Conservation (phyloP, 495 filamentous ascomycete species). For the Talaromyces ruber region DNA sequence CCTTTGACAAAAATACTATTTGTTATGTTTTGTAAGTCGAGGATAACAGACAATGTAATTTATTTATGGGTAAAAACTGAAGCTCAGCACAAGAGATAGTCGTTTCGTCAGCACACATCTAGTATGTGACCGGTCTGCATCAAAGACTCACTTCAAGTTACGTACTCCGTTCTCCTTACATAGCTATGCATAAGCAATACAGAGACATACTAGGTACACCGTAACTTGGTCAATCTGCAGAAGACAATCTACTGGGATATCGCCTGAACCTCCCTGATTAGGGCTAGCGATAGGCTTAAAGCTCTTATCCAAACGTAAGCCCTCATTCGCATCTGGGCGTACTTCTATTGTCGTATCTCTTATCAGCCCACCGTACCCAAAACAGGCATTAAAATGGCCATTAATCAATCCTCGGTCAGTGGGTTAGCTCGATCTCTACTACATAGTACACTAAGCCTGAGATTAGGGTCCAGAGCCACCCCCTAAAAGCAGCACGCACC, state of each 20-base stretch:
- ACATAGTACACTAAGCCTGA: too few species aligned
- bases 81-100: neutral
- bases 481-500: neutral
- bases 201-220: neutral
- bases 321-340: too few species aligned
- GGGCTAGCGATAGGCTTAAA: neutral
- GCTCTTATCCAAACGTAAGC: neutral
- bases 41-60: neutral
- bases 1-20: neutral
- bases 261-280: conserved; percentile 6
- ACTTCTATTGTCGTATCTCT: neutral
- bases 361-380: neutral
- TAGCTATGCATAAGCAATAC: neutral
- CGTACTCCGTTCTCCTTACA: neutral
- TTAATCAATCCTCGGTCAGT: neutral
- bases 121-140: neutral
- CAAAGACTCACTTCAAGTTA: neutral
- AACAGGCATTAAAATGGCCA: neutral
- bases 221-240: neutral
- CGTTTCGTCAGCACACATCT: neutral
- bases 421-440: neutral
- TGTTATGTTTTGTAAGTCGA: neutral
- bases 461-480: neutral
- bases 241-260: neutral
- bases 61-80: neutral